A percentile compares a stretch with the other conserved stretches of the same genome.
Evolutionary conservation across 1,139 yeast species (phyloP).

Genomic region (Magnusiomyces tetraspermus): DNA sequence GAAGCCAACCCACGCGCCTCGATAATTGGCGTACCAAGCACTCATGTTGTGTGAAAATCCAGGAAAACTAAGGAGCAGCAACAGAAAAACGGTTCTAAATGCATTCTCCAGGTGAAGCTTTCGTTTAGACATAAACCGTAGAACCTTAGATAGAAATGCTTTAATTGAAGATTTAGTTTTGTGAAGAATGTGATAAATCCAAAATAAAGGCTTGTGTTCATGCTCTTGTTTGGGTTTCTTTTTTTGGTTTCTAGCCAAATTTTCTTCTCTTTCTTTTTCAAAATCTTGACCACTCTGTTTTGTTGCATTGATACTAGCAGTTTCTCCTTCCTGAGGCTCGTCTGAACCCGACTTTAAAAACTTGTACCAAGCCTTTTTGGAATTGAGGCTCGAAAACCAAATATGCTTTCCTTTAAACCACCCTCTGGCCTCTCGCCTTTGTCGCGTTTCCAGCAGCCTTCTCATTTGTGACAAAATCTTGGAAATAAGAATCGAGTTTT

Average conservation of each 20-base stretch:
- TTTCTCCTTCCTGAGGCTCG: conserved; percentile 22
- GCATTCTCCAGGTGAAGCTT: conserved; percentile 36
- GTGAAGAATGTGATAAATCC: too few species aligned
- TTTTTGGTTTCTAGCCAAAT: too few species aligned
- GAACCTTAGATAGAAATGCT: too few species aligned
- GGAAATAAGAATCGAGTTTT: conserved; percentile 32
- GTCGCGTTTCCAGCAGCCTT: conserved; percentile 29
- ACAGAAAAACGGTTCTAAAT: conserved; percentile 37
- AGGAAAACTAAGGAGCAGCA: conserved; percentile 41
- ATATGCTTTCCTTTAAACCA: conserved; percentile 32
- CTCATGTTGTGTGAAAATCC: conserved; percentile 40
- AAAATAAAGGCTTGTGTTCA: neutral
- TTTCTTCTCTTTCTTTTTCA: neutral
- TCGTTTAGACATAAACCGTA: neutral
- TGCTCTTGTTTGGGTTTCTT: neutral
- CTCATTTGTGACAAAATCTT: conserved; percentile 31
- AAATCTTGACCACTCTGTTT: conserved; percentile 4
- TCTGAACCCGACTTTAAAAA: conserved; percentile 29
- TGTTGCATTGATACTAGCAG: conserved; percentile 16
- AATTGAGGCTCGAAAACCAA: conserved; percentile 37
- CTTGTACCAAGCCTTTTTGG: conserved; percentile 28
- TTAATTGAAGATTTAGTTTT: neutral
- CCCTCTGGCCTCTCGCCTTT: conserved; percentile 30
- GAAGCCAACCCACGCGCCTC: conserved; percentile 47
- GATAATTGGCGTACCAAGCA: conserved; percentile 38